Conservation (phyloP, 2,329 filamentous ascomycete species). For the Dothistroma septosporum region DNA sequence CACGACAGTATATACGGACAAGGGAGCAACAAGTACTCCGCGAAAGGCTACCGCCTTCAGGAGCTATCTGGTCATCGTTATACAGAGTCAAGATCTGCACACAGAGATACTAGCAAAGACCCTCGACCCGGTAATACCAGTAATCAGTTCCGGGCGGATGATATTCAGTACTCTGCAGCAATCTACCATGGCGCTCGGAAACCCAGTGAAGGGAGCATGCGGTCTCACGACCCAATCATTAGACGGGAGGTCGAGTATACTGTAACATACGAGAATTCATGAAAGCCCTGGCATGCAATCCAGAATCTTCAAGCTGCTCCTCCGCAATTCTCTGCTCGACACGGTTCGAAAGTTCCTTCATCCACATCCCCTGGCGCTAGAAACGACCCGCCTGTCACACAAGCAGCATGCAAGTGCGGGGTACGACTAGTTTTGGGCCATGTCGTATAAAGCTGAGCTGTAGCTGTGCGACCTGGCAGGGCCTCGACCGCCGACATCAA, state of each 20-base stretch:
- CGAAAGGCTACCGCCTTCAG: constrained; percentile 8
- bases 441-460: constrained; percentile 5
- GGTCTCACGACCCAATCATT: constrained; percentile 16
- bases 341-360: neutral
- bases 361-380: neutral
- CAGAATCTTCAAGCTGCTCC: neutral
- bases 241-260: constrained; percentile 15
- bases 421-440: neutral
- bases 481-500: neutral
- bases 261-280: constrained; percentile 11
- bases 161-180: constrained; percentile 14
- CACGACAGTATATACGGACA: constrained; percentile 10
- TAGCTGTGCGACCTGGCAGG: neutral
- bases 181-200: constrained; percentile 15
- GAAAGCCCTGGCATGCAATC: neutral
- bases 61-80: constrained; percentile 7
- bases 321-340: neutral
- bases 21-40: constrained; percentile 3
- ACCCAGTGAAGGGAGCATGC: constrained; percentile 10
- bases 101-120: constrained; percentile 1
- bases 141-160: constrained; percentile 8
- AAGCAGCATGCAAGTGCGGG: constrained; percentile 2
- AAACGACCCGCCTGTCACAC: neutral
- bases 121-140: neutral
- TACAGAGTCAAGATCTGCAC: neutral